Percentiles rank a stretch among this genome's conserved stretches.
phyloP scores from a whole-genome alignment of 73 alveolate genomes.

The Paraurostyla sp. region DNA sequence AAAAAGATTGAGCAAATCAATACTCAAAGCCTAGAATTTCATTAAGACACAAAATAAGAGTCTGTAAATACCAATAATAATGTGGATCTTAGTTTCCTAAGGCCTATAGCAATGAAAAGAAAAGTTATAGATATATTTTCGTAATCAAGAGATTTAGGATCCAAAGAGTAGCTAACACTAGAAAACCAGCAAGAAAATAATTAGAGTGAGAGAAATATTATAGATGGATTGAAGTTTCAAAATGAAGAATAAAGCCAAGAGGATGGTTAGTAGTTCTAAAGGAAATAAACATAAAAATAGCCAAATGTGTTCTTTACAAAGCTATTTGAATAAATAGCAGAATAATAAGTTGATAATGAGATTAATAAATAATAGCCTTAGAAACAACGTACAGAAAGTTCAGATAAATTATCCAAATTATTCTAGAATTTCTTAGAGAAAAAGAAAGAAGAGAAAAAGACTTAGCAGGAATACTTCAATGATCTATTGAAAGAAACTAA shows the following conservation, averaged over 20 bases:
- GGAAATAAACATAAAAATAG: too few species aligned
- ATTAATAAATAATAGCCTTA: conserved; percentile 22
- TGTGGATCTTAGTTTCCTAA: conserved; percentile 23
- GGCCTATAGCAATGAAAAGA: conserved; percentile 40
- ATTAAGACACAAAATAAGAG: too few species aligned
- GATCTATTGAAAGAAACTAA: conserved; percentile 30
- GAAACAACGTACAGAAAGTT: neutral
- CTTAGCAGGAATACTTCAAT: conserved; percentile 1
- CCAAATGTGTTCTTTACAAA: too few species aligned
- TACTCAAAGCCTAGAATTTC: too few species aligned
- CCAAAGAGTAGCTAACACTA: neutral
- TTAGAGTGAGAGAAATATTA: too few species aligned
- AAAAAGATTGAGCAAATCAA: too few species aligned
- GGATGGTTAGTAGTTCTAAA: neutral
- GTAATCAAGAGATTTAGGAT: neutral
- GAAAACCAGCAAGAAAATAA: too few species aligned
- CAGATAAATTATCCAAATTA: neutral
- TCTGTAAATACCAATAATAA: too few species aligned
- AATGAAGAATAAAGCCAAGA: neutral
- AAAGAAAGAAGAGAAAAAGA: neutral
- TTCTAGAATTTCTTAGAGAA: neutral
- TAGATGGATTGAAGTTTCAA: neutral
- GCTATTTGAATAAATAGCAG: too few species aligned
- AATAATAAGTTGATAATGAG: too few species aligned
- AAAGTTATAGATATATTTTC: conserved; percentile 6